phyloP scores from a whole-genome alignment of 768 basidiomycete genomes.

The Cystobasidium ongulense region DNA sequence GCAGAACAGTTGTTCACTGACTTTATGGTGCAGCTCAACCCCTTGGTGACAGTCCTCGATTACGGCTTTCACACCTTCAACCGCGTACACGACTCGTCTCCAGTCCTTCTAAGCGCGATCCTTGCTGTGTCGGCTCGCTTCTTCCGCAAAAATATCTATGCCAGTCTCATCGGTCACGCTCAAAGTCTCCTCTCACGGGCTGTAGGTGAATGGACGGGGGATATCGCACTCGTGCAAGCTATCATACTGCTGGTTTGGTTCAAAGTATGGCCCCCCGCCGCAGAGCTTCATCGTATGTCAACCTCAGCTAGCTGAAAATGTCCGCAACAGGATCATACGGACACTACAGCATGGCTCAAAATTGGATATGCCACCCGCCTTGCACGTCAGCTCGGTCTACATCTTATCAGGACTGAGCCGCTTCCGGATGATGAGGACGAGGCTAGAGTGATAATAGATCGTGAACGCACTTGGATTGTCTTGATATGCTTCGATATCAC shows the following conservation, averaged over 20 bases:
- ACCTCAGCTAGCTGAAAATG: background rate
- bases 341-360: background rate
- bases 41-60: background rate
- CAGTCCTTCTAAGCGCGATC: conserved; percentile 33
- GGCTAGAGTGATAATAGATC: conserved; percentile 32
- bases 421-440: conserved; percentile 30
- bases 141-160: conserved; percentile 31
- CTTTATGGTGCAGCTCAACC: background rate
- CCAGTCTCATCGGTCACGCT: conserved; percentile 6
- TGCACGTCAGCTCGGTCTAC: conserved; percentile 29
- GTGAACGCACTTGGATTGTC: conserved; percentile 31
- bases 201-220: conserved; percentile 19
- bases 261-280: conserved; percentile 23
- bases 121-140: conserved; percentile 36
- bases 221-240: conserved; percentile 24
- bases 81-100: conserved; percentile 21
- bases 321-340: background rate
- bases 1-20: background rate
- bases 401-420: background rate
- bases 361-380: conserved; percentile 13
- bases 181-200: conserved; percentile 27
- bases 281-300: background rate
- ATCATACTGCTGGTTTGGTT: conserved; percentile 29
- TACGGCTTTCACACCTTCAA: background rate
- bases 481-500: background rate